Evolutionary conservation across 106 monocot genomes (phyloP), one percentile per base, ranked within the genome.

Genomic region (Agapanthus africanus): DNA sequence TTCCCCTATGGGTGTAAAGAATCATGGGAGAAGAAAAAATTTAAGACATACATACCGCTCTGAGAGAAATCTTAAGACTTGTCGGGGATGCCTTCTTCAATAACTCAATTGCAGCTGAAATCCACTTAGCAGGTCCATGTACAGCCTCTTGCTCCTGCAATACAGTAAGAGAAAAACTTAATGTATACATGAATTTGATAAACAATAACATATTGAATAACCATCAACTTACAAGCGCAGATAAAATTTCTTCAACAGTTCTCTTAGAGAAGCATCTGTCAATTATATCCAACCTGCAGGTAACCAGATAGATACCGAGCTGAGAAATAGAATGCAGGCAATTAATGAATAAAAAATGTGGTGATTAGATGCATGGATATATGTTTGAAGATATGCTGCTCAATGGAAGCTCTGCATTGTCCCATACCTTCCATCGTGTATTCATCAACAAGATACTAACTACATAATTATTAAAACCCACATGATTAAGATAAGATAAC

Each of bases 51-150:
- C 68, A 71, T 89, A 97, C 97, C 71, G 78, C 86, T 86, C 80
- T 84, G 70, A 97, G 92, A 71, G 82, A 76, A 73, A 97, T 80
- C 74, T 99, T 93, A 22, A 99, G 87, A 72, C 99, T 93, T 13
- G 66, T 73, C 66, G 99, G 99, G 8, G 99, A 99, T 72, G 99
- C 89, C 71, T 81, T 90, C 77, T 85, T 93, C 54, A 99, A 63
- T 61, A 85, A 92, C 68, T 81, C 72, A 46, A 93, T 75, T 74
- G 93, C 90, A 64, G 32, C 57, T 61, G 39, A 42, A 62, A 87
- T 73, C 99, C 99, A 99, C 44, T 90, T 75, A 18, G 82, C 85
- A 72, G 61, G n/a, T 8, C 47, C 27, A 62, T 44, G 70, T 68
- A 61, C 62, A 76, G 81, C 73, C 71, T 93, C 90, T 64, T 71